Base-by-base conservation (phyloP, 306 rosid species). In the Ceratonia siliqua region DNA sequence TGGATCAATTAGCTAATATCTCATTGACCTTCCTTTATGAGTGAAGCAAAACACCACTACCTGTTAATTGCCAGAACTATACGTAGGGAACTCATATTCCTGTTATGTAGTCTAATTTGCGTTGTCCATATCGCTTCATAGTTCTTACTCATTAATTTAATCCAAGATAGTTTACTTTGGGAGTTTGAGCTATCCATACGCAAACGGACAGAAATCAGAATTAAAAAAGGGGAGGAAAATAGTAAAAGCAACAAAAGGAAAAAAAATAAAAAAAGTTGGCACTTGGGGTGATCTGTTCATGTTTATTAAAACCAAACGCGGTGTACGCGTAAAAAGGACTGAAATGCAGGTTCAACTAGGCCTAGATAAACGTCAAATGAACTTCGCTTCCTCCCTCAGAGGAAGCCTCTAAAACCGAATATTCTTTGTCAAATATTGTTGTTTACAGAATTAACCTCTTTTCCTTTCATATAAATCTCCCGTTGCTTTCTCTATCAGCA, bases 401-500 rank as follows among this genome's bases (percentile, higher is more conserved):
- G 32, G 14, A 42, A 71, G 49, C 82, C 79, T 79, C 48, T 24
- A 66, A 30, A 33, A 43, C 6, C 56, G 82, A 80, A 84, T 84
- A 84, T 84, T 80, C 82, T 76, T 63, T 68, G 45, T 72, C 58
- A 27, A 66, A 61, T 52, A 64, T 54, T 68, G 1, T 61, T 75
- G 12, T 48, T 46, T 55, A 39, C n/a, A 72, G 18, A 64, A 46
- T 63, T 72, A 48, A 30, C 14, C 11, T 49, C 62, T 38, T 28
- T 27, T 8, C 3, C 56, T 3, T 25, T 3, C 28, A 5, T 3
- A 28, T n/a, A 6, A 42, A 18, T 18, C 30, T 43, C 55, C 42
- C 15, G 21, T 64, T 50, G 74, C 75, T 39, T 69, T 35, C 33
- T 52, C 68, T 38, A 49, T 57, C 22, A 71, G 61, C 79, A 74